Base-by-base conservation (phyloP, 2,329 filamentous ascomycete genomes). In the Cercospora nicotianae region DNA sequence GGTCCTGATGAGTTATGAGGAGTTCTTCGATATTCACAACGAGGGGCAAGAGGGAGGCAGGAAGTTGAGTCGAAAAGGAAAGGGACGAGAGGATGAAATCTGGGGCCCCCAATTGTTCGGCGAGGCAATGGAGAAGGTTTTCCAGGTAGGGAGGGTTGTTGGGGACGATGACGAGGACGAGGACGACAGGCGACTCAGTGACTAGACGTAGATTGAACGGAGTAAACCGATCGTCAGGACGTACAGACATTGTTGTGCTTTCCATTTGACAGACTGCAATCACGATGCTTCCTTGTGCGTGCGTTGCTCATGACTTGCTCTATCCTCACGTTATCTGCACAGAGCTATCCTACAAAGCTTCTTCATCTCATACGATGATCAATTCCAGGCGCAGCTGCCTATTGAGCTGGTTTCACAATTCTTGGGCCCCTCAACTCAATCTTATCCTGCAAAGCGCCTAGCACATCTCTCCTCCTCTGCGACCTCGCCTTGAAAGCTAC, bases 61-160 rank as follows among this genome's bases (percentile, higher is more conserved):
- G 73, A 78, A 74, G 67, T 65, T 75, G 58, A 72, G 76, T 75
- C 83, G 79, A 66, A 88, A 88, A 75, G 86, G 86, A n/a, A 89
- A 88, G 73, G 85, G 83, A 0, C 80, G 85, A 45, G 87, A 88
- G 73, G 85, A 88, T 74, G 87, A 86, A 42, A 83, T 89, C 5
- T 90, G 87, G 88, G 87, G 90, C 75, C 82, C 86, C 6, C 87
- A 89, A 70, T 85, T 86, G 5, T 91, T 91, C 77, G 83, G 81
- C 1, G 87, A 89, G 72, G 89, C 87, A 83, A 86, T 86, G 69
- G 85, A 84, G 66, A 80, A 82, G 42, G 81, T 88, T 2, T 91
- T 91, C 76, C 81, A 82, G 60, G 85, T 88, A 16, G 85, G 85
- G 0, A 80, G 75, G 60, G 68, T 81, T 63, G 79, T 80, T 1